A percentile compares a stretch with the other conserved stretches of the same genome.
phyloP scores from a whole-genome alignment of 139 green algal species.

The Micractinium conductrix region DNA sequence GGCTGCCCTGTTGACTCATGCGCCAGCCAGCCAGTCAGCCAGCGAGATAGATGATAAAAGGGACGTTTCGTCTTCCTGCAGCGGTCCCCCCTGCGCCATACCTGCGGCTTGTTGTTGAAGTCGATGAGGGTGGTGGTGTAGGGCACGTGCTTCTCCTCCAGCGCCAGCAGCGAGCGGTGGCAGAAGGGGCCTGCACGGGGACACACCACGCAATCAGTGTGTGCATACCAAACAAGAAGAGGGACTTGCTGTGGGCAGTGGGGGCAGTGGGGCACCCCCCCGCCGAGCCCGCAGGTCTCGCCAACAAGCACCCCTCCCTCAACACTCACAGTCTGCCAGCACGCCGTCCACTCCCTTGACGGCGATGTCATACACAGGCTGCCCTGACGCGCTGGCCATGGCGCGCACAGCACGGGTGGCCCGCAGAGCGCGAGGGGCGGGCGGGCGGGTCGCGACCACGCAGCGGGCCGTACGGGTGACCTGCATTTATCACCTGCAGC shows the following conservation, averaged over 20 bases:
- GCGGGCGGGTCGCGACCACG: too few relatives aligned
- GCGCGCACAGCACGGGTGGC: not conserved
- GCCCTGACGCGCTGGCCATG: not conserved
- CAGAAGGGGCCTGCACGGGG: conserved; percentile 82
- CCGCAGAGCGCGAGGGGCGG: not conserved
- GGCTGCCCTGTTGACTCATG: too few relatives aligned
- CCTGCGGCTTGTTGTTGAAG: conserved; percentile 84
- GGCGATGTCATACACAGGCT: conserved; percentile 46
- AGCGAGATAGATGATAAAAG: too few relatives aligned
- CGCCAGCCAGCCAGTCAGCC: too few relatives aligned
- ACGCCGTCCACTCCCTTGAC: conserved; percentile 64
- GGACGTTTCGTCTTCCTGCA: too few relatives aligned
- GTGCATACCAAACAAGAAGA: too few relatives aligned
- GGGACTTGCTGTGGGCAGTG: too few relatives aligned
- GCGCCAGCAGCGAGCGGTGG: conserved; percentile 84
- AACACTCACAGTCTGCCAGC: conserved; percentile 69
- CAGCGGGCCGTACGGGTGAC: too few relatives aligned
- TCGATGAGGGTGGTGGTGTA: conserved; percentile 80
- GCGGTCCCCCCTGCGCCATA: too few relatives aligned
- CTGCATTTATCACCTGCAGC: too few relatives aligned
- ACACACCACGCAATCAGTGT: too few relatives aligned
- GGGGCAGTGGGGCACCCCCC: too few relatives aligned
- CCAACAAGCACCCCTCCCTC: conserved; percentile 8
- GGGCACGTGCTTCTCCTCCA: conserved; percentile 81
- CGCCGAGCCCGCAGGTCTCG: not conserved